Evolutionary conservation across 148 eudicot genomes (phyloP).

Genomic region (Rhododendron ferrugineum): DNA sequence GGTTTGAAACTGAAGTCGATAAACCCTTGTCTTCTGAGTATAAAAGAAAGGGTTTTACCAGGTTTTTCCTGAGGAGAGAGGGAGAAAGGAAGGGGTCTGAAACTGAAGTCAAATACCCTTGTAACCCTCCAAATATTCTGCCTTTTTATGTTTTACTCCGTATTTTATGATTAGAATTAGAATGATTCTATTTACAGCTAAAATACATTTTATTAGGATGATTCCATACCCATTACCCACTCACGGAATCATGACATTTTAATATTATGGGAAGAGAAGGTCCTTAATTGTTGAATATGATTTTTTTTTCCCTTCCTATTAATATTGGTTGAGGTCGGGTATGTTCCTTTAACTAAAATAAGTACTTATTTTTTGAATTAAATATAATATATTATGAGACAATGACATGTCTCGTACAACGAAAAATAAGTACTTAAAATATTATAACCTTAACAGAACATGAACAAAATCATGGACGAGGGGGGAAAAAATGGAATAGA

Average conservation of each 20-base stretch:
- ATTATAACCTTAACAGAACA: no score
- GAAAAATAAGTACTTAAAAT: no score
- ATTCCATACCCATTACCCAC: neutral
- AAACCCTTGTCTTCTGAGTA: neutral
- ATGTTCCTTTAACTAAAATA: no score
- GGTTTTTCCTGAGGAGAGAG: neutral
- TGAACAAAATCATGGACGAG: no score
- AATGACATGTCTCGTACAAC: no score
- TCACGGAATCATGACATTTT: neutral
- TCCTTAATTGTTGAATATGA: neutral
- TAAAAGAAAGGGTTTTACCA: neutral
- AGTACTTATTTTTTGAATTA: no score
- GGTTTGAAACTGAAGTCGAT: neutral
- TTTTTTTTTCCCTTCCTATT: no score
- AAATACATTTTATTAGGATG: neutral
- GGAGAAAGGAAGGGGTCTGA: neutral
- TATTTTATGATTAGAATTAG: no score
- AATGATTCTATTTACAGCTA: neutral
- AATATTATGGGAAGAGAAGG: neutral
- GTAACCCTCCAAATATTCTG: neutral
- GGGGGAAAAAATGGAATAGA: neutral
- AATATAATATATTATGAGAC: no score
- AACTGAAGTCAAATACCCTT: neutral
- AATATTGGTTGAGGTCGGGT: no score
- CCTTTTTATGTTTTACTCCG: neutral